Evolutionary conservation across 148 eudicot species (phyloP).

Genomic region (Selenicereus undatus): DNA sequence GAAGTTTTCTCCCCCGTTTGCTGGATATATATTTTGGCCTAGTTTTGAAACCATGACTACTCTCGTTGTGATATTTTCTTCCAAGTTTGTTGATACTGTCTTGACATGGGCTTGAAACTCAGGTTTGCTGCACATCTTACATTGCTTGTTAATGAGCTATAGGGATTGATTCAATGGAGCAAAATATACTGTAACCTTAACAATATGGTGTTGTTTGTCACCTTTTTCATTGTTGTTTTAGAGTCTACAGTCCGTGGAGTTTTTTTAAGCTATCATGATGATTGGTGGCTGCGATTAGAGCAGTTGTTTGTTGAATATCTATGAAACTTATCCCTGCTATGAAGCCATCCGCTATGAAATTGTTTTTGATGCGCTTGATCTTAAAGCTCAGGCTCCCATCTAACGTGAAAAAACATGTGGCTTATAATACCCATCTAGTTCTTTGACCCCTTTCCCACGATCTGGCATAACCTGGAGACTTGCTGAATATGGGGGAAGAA

Average conservation of each 20-base stretch:
- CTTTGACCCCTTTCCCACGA: too few relatives aligned
- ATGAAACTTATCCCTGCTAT: not conserved
- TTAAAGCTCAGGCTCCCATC: too few relatives aligned
- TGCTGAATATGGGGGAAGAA: too few relatives aligned
- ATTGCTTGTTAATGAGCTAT: not conserved
- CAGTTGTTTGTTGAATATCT: too few relatives aligned
- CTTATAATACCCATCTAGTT: too few relatives aligned
- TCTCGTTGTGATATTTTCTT: not conserved
- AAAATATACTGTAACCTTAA: not conserved
- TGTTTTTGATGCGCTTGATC: too few relatives aligned
- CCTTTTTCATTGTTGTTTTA: not conserved
- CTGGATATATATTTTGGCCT: not conserved
- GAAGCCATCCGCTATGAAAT: not conserved
- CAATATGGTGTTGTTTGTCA: not conserved
- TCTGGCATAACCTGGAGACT: too few relatives aligned
- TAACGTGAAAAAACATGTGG: too few relatives aligned
- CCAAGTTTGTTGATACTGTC: not conserved
- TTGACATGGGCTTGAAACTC: conserved; percentile 6
- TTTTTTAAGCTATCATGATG: not conserved
- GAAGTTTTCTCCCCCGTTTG: not conserved
- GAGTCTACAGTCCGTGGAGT: not conserved
- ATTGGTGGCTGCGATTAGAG: not conserved
- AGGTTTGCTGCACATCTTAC: not conserved
- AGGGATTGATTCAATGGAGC: not conserved
- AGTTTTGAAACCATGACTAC: not conserved